Evolutionary conservation across 306 rosid genomes (phyloP).

Genomic region (Quercus mongolica): DNA sequence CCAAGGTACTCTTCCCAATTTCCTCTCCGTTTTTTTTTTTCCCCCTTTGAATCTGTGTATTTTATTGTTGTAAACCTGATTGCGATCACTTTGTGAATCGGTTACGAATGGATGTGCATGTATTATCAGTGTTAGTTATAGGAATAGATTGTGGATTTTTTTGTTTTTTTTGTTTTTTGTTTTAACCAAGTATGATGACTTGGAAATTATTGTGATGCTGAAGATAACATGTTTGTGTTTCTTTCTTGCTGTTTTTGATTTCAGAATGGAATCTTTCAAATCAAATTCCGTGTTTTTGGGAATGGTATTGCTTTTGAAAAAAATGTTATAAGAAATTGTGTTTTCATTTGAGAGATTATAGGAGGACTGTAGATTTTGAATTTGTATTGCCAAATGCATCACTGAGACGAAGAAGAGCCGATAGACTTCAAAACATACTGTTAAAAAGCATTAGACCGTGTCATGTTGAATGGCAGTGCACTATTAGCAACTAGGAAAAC

Average conservation of each 20-base stretch:
- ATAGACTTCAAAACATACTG: not conserved
- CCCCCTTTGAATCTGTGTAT: not conserved
- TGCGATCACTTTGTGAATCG: not conserved
- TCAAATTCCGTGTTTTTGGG: too few species aligned
- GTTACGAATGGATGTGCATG: not conserved
- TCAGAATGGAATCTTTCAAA: not conserved
- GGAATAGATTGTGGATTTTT: not conserved
- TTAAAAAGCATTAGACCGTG: not conserved
- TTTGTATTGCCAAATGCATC: not conserved
- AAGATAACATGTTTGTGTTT: not conserved
- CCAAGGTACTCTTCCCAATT: conserved; percentile 49
- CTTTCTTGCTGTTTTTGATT: not conserved
- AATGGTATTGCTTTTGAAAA: too few species aligned
- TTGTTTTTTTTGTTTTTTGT: not conserved
- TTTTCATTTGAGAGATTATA: not conserved
- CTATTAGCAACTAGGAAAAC: not conserved
- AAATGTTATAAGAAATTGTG: too few species aligned
- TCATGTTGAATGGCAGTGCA: too few species aligned
- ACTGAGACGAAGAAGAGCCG: not conserved
- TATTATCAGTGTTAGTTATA: not conserved
- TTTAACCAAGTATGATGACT: too few species aligned
- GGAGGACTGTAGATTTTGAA: not conserved
- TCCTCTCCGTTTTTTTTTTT: not conserved
- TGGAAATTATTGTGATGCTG: not conserved
- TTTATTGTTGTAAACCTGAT: not conserved